Conservation (phyloP, 768 basidiomycete species). For the Tephrocybe sp. region DNA sequence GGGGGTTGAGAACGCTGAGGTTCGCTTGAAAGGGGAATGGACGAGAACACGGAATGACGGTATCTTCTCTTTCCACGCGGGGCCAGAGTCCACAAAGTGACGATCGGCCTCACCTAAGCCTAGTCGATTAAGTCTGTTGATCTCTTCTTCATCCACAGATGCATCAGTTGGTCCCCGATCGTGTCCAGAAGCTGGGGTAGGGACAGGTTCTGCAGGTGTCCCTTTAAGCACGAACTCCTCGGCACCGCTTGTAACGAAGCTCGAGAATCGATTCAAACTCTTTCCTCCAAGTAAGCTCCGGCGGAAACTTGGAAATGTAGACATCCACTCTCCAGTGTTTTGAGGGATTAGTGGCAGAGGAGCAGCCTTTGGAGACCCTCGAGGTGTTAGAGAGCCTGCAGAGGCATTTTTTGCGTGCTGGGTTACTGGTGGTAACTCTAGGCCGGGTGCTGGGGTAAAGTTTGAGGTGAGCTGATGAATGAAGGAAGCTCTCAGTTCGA, state of each 20-base stretch:
- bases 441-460: constrained; percentile 51
- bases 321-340: constrained; percentile 67
- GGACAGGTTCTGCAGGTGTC: constrained; percentile 32
- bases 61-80: constrained; percentile 71
- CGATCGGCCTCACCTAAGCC: constrained; percentile 60
- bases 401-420: constrained; percentile 33
- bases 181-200: constrained; percentile 23
- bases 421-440: constrained; percentile 32
- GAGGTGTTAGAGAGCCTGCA: constrained; percentile 46
- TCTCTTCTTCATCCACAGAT: constrained; percentile 43
- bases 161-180: constrained; percentile 29
- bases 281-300: constrained; percentile 75
- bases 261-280: constrained; percentile 81
- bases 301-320: constrained; percentile 63
- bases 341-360: constrained; percentile 55
- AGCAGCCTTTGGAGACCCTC: constrained; percentile 43
- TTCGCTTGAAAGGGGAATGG: constrained; percentile 78
- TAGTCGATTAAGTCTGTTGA: constrained; percentile 33
- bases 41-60: constrained; percentile 74
- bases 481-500: not conserved
- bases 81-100: constrained; percentile 72
- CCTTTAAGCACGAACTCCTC: constrained; percentile 84
- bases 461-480: constrained; percentile 60
- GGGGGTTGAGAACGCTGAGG: constrained; percentile 59
- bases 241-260: constrained; percentile 83